A percentile compares a stretch with the other conserved stretches of the same genome.
These are phyloP conservation scores for Dimocarpus longan DNA, from an alignment of 345 rosid species.

Conservation along the genomic window DNA sequence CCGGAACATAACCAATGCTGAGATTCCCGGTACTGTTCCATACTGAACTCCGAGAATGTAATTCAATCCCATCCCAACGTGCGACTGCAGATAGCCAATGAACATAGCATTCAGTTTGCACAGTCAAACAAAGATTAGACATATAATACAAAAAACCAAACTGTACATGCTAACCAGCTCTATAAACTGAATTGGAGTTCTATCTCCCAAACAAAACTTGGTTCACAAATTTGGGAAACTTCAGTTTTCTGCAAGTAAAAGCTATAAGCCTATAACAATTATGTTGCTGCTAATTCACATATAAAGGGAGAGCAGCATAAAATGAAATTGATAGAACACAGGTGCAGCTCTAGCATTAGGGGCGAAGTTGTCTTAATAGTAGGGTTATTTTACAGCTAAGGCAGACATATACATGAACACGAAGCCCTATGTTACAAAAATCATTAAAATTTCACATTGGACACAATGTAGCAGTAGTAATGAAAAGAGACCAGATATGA, in stretches of 20 bases:
- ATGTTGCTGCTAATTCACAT: neutral
- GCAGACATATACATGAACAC: neutral
- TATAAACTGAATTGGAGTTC: neutral
- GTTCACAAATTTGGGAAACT: neutral
- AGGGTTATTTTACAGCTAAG: neutral
- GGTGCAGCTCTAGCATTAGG: neutral
- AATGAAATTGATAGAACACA: neutral
- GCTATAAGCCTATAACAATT: neutral
- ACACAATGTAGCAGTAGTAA: neutral
- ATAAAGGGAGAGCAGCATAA: neutral
- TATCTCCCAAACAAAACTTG: neutral
- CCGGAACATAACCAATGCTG: slow-evolving; percentile 68
- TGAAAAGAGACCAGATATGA: no score
- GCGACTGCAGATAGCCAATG: slow-evolving; percentile 55
- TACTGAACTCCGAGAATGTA: slow-evolving; percentile 34
- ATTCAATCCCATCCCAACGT: slow-evolving; percentile 66
- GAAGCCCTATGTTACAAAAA: neutral
- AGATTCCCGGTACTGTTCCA: slow-evolving; percentile 31
- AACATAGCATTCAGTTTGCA: slow-evolving; percentile 15
- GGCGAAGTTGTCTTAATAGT: neutral
- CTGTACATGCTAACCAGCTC: neutral
- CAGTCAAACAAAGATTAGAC: neutral
- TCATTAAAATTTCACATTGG: neutral
- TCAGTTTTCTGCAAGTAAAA: neutral
- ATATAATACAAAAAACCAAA: neutral